Base-by-base conservation (phyloP, 1,139 yeast species). In the Meyerozyma smithsonii region DNA sequence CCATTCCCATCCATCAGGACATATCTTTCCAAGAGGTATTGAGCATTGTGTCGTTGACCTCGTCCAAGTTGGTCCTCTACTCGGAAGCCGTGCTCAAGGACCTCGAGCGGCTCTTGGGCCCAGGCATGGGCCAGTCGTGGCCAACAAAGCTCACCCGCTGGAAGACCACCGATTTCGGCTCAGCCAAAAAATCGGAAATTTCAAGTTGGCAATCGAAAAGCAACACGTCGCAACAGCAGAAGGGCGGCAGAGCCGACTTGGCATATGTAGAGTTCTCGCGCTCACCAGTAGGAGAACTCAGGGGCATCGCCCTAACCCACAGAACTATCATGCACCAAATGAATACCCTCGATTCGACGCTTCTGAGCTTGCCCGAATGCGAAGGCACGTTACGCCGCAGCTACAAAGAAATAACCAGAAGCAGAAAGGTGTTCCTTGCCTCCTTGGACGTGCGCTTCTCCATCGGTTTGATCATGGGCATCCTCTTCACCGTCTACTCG, bases 281-380 rank as follows among this genome's bases (percentile, higher is more conserved):
- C 49, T 84, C 95, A 2, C 95, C 97, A 0, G 78, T 87, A 15
- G 97, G 97, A 2, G 95, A 90, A 50, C 64, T 89, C 26, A 74
- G 96, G 40, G 99, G 99, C 5, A 95, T 94, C 32, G 96, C 95
- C 1, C 75, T 94, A 56, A 84, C 94, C 24, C 97, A 92, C 55
- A 71, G 88, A 44, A 89, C 96, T 0, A 77, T 94, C 14, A 72
- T 85, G 52, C 94, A 88, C 51, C 98, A 92, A 56, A 87, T 92
- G 92, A 74, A 78, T 43, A 77, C 88, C 39, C 58, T 94, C 28
- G 74, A 84, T 11, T 73, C 79, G 5, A 78, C 94, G 20, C 64
- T 92, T 16, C 76, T 78, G 55, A 80, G 87, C 42, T 67, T 72
- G 55, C 87, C 90, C 1, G 68, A 69, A 26, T 58, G 72, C 1